Percentiles rank a stretch among this genome's conserved stretches.
Evolutionary conservation across 352 stramenopile genomes (phyloP).

Genomic region (Globisporangium takayamanum): DNA sequence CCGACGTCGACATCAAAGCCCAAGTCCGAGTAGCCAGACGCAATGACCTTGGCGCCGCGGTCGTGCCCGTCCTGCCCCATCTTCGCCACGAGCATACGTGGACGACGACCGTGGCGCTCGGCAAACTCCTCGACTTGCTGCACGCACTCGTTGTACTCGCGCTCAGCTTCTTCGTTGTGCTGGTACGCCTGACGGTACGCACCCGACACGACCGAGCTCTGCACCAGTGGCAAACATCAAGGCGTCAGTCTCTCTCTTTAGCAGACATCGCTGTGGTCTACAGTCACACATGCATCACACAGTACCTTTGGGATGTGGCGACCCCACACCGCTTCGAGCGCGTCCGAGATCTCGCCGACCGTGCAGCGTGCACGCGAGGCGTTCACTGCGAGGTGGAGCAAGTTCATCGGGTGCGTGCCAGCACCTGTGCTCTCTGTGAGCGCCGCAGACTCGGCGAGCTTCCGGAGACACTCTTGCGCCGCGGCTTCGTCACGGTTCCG

Average conservation of each 20-base stretch:
- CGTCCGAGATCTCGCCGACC: constrained; percentile 93
- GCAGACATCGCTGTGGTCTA: neutral
- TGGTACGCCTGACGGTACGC: constrained; percentile 51
- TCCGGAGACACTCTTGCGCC: constrained; percentile 52
- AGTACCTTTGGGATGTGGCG: constrained; percentile 82
- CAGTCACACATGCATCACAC: neutral
- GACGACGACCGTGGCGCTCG: constrained; percentile 86
- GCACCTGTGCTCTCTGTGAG: constrained; percentile 61
- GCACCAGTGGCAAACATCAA: neutral
- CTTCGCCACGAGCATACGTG: constrained; percentile 94
- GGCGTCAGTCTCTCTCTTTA: neutral
- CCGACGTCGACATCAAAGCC: constrained; percentile 98
- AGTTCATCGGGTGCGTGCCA: constrained; percentile 89
- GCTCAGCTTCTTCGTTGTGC: constrained; percentile 52
- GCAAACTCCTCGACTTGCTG: constrained; percentile 91
- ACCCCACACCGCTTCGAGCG: constrained; percentile 93
- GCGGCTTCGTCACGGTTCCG: constrained; percentile 70
- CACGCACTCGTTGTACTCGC: constrained; percentile 88
- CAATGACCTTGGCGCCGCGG: constrained; percentile 96
- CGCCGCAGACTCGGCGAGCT: constrained; percentile 38
- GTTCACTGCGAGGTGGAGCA: constrained; percentile 92
- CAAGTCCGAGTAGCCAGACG: constrained; percentile 93
- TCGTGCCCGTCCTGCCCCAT: constrained; percentile 97
- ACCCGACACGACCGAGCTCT: constrained; percentile 52
- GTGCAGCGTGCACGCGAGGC: constrained; percentile 88